phyloP scores from a whole-genome alignment of 2,329 filamentous ascomycete species.

The Cylindrodendrum hubeiense region DNA sequence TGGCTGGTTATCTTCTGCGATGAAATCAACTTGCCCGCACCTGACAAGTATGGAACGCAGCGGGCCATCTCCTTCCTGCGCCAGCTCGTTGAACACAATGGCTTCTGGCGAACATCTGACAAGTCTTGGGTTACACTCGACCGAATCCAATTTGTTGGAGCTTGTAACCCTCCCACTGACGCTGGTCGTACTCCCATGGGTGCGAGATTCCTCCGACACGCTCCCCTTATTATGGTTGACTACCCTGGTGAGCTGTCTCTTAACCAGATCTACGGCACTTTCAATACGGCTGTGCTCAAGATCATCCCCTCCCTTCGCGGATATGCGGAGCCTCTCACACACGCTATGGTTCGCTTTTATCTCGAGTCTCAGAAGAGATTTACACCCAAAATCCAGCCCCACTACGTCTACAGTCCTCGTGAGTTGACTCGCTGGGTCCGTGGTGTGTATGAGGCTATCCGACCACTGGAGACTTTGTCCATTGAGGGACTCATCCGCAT shows the following conservation, averaged over 20 bases:
- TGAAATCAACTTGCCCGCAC: conserved; percentile 98
- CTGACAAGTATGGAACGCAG: conserved; percentile 97
- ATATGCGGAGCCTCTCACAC: conserved; percentile 92
- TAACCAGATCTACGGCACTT: conserved; percentile 97
- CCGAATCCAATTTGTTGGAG: conserved; percentile 98
- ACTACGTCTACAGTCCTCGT: conserved; percentile 99
- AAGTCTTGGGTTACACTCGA: conserved; percentile 98
- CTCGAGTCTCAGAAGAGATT: conserved; percentile 94
- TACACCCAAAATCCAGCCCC: conserved; percentile 95
- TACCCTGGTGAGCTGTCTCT: conserved; percentile 97
- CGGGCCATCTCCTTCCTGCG: conserved; percentile 97
- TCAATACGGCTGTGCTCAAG: conserved; percentile 96
- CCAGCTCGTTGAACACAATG: conserved; percentile 98
- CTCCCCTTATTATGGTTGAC: conserved; percentile 99
- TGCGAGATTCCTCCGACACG: conserved; percentile 92
- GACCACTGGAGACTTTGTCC: conserved; percentile 87
- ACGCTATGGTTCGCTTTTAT: conserved; percentile 98
- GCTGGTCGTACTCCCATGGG: conserved; percentile 96
- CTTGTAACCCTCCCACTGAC: conserved; percentile 98
- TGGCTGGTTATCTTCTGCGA: conserved; percentile 99
- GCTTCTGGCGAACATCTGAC: conserved; percentile 98
- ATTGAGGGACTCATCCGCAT: conserved; percentile 95
- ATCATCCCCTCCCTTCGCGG: conserved; percentile 95
- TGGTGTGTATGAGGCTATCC: conserved; percentile 96
- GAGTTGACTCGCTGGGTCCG: conserved; percentile 98